Base-by-base conservation (phyloP, 805 yeast genomes). In the Kregervanrija fluxuum region DNA sequence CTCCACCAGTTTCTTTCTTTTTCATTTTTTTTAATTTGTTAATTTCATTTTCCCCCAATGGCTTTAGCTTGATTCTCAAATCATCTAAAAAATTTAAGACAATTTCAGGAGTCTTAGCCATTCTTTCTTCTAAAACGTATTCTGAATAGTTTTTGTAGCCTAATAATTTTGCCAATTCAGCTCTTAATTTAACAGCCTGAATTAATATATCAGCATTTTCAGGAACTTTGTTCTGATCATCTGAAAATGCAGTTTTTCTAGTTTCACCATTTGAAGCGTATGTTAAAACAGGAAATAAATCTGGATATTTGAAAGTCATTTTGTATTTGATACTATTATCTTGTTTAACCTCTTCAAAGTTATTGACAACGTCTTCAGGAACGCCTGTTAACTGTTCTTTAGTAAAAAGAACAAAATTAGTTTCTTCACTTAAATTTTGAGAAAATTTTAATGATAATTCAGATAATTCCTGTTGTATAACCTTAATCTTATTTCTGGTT, bases 281-380 rank as follows among this genome's bases (percentile, higher is more conserved):
- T 59, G 84, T 83, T 61, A 85, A 62, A n/a, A 83, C 82, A 2
- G 95, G 95, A 49, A 82, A 67, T 40, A 82, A 62, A 57, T 86
- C 95, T 1, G 95, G 93, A 55, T 83, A 84, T 61, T 87, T 85
- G 68, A 77, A 85, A 2, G 93, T 82, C 70, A 87, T 82, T 57
- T 82, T 82, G 52, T 61, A 68, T 42, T 65, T 61, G 13, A 62
- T 64, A 13, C 65, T 76, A 15, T 67, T 72, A 5, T 51, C 54
- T 14, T 39, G 37, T 33, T 66, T 65, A 17, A 68, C 66, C 45
- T 62, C 65, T 43, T 74, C 82, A 55, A 80, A 82, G 56, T 75
- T 83, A 14, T 70, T 71, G 51, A 84, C 53, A 2, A 77, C 77
- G 46, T 77, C 78, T 35, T 73, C 71, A 2, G 95, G 90, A 37